Evolutionary conservation across 352 stramenopile genomes (phyloP), one percentile per base, ranked within the genome.

Genomic region (Peronospora tabacina): DNA sequence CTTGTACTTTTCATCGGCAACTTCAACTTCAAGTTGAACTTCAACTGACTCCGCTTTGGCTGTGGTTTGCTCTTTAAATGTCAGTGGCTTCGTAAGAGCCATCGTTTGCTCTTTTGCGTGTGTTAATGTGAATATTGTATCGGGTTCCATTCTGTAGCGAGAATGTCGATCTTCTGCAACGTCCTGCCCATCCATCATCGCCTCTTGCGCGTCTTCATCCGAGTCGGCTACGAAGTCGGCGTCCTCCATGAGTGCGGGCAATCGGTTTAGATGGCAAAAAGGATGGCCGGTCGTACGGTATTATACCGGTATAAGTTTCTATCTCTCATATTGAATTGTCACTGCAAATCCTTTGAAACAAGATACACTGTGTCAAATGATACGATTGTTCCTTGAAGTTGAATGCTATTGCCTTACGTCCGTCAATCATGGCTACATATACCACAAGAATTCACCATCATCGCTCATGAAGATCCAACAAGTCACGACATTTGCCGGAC

Each of bases 181-280:
- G 16, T 28, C 54, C 13, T 53, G 42, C 9, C 32, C 43, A 12
- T 68, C 63, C 32, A 55, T 13, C 17, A 51, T 37, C n/a, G n/a
- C n/a, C 44, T 60, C 53, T 35, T 60, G 58, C 41, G 65, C 58
- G 9, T 77, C 68, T 46, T 72, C 61, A 12, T 80, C 70, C 41
- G 72, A 84, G 39, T 82, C 72, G 4, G 63, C 59, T 0, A 84
- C 72, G 32, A 84, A 84, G 61, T 84, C 70, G 11, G 30, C 53
- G 26, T 58, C 42, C 28, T 84, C 67, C 70, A 84, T 83, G 40
- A 16, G 30, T 15, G 30, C 12, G 10, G n/a, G 12, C 8, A 26
- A 43, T 16, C 9, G 36, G 34, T 39, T 49, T 49, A 37, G 20
- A 30, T 42, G 45, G 38, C 26, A 37, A 16, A 49, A 59, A 37